Evolutionary conservation across 257 asterid species (phyloP), one percentile per base, ranked within the genome.

Genomic region (Ballota nigra): DNA sequence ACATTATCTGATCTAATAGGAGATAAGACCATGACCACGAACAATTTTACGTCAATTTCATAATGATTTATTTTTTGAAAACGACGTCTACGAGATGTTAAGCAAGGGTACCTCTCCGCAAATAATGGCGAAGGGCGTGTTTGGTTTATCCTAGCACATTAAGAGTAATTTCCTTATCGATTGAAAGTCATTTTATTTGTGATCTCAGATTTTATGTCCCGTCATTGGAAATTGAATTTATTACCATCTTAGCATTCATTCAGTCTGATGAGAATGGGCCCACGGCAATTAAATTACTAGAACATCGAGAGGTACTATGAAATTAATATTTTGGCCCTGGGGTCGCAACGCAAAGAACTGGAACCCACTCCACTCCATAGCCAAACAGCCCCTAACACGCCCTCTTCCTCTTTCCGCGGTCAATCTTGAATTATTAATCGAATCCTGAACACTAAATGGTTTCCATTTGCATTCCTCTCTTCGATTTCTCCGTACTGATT

Each of bases 341-440:
- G 20, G 63, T 5, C 26, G 31, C 2, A 20, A 52, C 26, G 31
- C 2, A 20, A 52, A 52, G 29, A 19, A 28, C 8, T 8, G 71
- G 29, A 53, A 34, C 29, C 24, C 26, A 52, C 59, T 26, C 29
- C 29, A 3, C 29, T 4, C n/a, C 6, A 18, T 8, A 68, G 18
- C 73, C 81, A 71, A 77, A 77, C 77, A 64, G n/a, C 0, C 69
- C 81, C 69, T 70, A 18, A 47, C 28, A 29, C 47, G 61, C 2
- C 52, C 43, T 36, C 55, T 26, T 43, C 33, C 16, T 31, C 55
- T 24, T 22, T 2, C 36, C 33, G 16, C 33, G 16, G 51, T 62
- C 68, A 62, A 20, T 15, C 51, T 52, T 72, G 33, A 71, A 71
- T 47, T 10, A 28, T 22, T 22, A 16, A 36, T 49, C 26, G 52